These are phyloP conservation scores for Tagetes patula DNA, from an alignment of 129 eudicot species.

Conservation along the genomic window DNA sequence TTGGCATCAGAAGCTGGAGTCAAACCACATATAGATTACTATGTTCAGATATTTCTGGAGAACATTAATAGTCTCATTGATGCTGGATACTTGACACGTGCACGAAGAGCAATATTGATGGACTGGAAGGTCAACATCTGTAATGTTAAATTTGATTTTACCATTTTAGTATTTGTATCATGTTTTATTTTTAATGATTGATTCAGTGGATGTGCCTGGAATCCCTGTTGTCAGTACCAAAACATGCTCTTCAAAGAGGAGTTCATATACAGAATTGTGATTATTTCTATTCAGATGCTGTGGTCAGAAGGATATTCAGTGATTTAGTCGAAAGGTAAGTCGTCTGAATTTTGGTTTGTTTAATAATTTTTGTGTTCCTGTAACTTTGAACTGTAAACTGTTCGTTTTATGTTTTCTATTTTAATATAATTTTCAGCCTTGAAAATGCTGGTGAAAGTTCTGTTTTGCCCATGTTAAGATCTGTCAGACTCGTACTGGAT, in stretches of 20 bases:
- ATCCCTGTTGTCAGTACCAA: constrained; percentile 59
- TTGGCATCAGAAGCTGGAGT: constrained; percentile 35
- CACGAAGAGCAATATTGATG: constrained; percentile 80
- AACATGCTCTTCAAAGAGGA: constrained; percentile 53
- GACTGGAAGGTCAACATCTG: constrained; percentile 72
- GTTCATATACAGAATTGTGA: constrained; percentile 26
- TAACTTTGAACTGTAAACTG: not conserved
- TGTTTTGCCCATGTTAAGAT: constrained; percentile 85
- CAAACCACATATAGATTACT: constrained; percentile 55
- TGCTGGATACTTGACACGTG: constrained; percentile 56
- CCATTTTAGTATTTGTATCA: not conserved
- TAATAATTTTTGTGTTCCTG: not conserved
- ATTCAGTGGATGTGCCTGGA: constrained; percentile 92
- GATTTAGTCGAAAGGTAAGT: constrained; percentile 85
- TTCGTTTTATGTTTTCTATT: not conserved
- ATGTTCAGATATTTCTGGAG: constrained; percentile 53
- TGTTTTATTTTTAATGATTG: constrained; percentile 31
- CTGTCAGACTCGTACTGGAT: constrained; percentile 67
- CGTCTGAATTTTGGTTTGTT: not conserved
- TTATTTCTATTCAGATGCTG: constrained; percentile 50
- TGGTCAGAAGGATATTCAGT: constrained; percentile 47
- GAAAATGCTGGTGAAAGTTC: constrained; percentile 96
- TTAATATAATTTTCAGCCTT: constrained; percentile 54
- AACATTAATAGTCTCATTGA: constrained; percentile 64
- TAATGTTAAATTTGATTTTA: not conserved